A percentile compares a stretch with the other conserved stretches of the same genome.
Conservation (phyloP, 495 filamentous ascomycete genomes). For the Talaromyces stipitatus region DNA sequence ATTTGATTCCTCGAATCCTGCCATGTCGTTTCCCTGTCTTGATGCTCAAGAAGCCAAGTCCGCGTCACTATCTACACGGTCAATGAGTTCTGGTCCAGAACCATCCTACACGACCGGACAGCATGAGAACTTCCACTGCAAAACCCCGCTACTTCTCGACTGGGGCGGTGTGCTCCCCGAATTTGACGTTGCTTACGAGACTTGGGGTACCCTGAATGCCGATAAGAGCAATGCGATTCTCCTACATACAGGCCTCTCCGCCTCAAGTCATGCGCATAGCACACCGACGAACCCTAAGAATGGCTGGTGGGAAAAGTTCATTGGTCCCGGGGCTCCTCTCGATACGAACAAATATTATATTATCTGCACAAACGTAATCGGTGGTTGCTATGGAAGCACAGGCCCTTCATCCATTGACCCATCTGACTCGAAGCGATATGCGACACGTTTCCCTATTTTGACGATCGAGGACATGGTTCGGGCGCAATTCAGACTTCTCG, state of each 20-base stretch:
- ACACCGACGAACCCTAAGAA: conserved; percentile 76
- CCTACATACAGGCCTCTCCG: conserved; percentile 88
- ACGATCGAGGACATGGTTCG: conserved; percentile 98
- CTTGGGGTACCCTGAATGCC: conserved; percentile 79
- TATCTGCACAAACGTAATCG: conserved; percentile 95
- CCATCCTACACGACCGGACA: conserved; percentile 87
- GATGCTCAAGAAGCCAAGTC: conserved; percentile 83
- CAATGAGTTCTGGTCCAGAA: conserved; percentile 73
- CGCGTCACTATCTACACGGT: conserved; percentile 65
- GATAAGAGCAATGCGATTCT: conserved; percentile 86
- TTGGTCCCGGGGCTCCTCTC: conserved; percentile 76
- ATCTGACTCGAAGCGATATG: conserved; percentile 78
- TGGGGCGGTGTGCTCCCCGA: conserved; percentile 85
- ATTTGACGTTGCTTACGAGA: conserved; percentile 88
- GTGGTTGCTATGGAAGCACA: conserved; percentile 93
- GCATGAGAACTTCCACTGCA: conserved; percentile 66
- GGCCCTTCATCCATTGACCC: conserved; percentile 86
- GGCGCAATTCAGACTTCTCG: conserved; percentile 86
- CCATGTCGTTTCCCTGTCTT: conserved; percentile 91
- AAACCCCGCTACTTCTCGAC: conserved; percentile 73
- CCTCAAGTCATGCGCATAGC: conserved; percentile 91
- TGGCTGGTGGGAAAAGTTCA: conserved; percentile 99
- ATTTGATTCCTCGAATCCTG: conserved; percentile 66
- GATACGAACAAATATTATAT: conserved; percentile 89
- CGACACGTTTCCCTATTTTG: conserved; percentile 92